Conservation (phyloP, 1,139 yeast species). For the Blastobotrys proliferans region DNA sequence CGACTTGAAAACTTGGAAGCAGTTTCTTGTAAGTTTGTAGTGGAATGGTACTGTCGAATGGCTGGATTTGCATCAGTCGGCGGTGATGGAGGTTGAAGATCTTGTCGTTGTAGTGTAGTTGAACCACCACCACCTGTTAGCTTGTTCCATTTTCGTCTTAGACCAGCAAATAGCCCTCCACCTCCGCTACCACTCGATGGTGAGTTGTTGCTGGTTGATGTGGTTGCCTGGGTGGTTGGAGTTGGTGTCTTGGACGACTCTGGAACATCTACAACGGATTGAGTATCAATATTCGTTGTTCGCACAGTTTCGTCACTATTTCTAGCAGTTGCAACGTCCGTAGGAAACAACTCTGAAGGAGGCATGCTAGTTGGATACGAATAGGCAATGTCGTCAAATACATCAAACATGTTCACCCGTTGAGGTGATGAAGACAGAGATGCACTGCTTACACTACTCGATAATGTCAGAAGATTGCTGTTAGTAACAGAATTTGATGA, state of each 20-base stretch:
- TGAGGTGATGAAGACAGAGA: conserved; percentile 10
- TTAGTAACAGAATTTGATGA: not conserved
- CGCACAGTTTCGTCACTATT: conserved; percentile 15
- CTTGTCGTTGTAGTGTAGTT: no score
- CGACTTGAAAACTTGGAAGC: not conserved
- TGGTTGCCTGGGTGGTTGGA: no score
- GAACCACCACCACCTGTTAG: conserved; percentile 5
- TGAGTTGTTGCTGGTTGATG: not conserved
- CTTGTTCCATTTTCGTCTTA: conserved; percentile 18
- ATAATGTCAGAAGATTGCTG: not conserved
- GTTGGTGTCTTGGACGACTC: conserved; percentile 1
- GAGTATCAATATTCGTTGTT: conserved; percentile 3
- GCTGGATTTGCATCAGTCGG: not conserved
- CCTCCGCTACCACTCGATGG: not conserved
- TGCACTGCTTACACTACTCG: conserved; percentile 8
- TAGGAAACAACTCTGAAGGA: conserved; percentile 11
- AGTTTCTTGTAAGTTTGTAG: not conserved
- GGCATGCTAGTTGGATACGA: conserved; percentile 36
- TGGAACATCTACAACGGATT: not conserved
- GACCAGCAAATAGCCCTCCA: conserved; percentile 6
- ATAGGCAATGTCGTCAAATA: conserved; percentile 73
- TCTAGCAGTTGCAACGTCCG: conserved; percentile 3
- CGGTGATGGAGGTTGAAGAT: no score
- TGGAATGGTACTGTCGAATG: not conserved
- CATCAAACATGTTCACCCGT: conserved; percentile 55